Evolutionary conservation across 805 yeast genomes (phyloP).

Genomic region (Cyberlindnera euphorbiae): DNA sequence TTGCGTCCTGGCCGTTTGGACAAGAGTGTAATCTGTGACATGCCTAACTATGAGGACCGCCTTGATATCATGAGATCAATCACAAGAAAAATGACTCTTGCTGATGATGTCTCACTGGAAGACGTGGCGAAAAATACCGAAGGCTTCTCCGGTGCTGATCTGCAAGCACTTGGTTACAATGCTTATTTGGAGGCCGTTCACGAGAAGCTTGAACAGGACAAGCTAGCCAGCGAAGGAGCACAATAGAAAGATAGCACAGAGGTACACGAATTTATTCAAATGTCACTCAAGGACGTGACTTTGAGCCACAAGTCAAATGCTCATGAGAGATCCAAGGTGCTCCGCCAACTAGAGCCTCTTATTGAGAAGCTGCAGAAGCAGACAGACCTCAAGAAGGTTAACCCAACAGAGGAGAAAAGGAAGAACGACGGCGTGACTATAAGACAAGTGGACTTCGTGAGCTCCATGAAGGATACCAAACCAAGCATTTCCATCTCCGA

Average conservation of each 20-base stretch:
- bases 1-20: constrained; percentile 95
- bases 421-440: constrained; percentile 38
- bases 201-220: constrained; percentile 50
- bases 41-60: constrained; percentile 72
- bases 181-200: constrained; percentile 87
- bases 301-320: constrained; percentile 28
- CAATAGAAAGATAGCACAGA: constrained; percentile 11
- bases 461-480: constrained; percentile 70
- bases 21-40: constrained; percentile 83
- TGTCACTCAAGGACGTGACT: constrained; percentile 25
- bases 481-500: constrained; percentile 85
- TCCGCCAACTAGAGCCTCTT: constrained; percentile 40
- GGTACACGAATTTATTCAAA: constrained; percentile 39
- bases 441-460: constrained; percentile 47
- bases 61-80: constrained; percentile 63
- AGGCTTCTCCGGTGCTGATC: constrained; percentile 92
- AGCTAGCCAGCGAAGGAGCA: constrained; percentile 26
- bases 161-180: constrained; percentile 88
- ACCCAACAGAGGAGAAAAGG: constrained; percentile 2
- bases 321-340: constrained; percentile 35
- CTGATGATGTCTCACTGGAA: constrained; percentile 43
- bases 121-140: constrained; percentile 54
- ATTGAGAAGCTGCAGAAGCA: constrained; percentile 19
- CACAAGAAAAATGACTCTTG: constrained; percentile 55
- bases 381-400: constrained; percentile 2